A percentile compares a stretch with the other conserved stretches of the same genome.
Evolutionary conservation across 2,329 filamentous ascomycete species (phyloP).

Genomic region (Fusarium sp.): DNA sequence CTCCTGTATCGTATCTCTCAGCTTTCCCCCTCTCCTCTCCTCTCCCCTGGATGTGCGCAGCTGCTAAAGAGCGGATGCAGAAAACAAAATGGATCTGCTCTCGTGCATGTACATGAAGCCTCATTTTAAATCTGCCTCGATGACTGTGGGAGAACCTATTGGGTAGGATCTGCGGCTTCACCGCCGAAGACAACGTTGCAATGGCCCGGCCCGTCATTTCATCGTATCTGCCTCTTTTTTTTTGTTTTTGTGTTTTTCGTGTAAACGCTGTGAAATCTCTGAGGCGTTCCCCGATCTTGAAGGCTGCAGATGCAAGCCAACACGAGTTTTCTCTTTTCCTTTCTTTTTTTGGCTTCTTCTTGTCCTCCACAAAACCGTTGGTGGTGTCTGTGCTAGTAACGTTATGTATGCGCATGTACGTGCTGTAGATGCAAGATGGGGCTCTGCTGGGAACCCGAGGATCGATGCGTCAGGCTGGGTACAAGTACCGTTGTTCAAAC

Average conservation of each 20-base stretch:
- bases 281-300: slow-evolving; percentile 11
- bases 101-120: slow-evolving; percentile 28
- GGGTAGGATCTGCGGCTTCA: slow-evolving; percentile 28
- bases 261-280: neutral
- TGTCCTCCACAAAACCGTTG: slow-evolving; percentile 34
- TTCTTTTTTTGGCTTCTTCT: neutral
- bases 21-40: slow-evolving; percentile 7
- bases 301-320: slow-evolving; percentile 33
- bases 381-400: slow-evolving; percentile 26
- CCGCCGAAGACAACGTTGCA: slow-evolving; percentile 26
- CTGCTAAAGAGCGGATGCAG: slow-evolving; percentile 11
- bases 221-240: slow-evolving; percentile 8
- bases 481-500: slow-evolving; percentile 12
- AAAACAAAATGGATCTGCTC: slow-evolving; percentile 17
- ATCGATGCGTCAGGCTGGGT: slow-evolving; percentile 27
- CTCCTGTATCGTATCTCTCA: too few relatives aligned
- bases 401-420: slow-evolving; percentile 11
- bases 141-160: slow-evolving; percentile 21
- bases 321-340: slow-evolving; percentile 7
- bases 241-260: neutral
- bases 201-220: slow-evolving; percentile 8
- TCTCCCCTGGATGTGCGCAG: slow-evolving; percentile 5
- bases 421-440: slow-evolving; percentile 39
- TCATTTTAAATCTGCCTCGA: slow-evolving; percentile 24
- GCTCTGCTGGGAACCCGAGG: slow-evolving; percentile 21